Base-by-base conservation (phyloP, 2,329 filamentous ascomycete genomes). In the Thyridium curvatum region DNA sequence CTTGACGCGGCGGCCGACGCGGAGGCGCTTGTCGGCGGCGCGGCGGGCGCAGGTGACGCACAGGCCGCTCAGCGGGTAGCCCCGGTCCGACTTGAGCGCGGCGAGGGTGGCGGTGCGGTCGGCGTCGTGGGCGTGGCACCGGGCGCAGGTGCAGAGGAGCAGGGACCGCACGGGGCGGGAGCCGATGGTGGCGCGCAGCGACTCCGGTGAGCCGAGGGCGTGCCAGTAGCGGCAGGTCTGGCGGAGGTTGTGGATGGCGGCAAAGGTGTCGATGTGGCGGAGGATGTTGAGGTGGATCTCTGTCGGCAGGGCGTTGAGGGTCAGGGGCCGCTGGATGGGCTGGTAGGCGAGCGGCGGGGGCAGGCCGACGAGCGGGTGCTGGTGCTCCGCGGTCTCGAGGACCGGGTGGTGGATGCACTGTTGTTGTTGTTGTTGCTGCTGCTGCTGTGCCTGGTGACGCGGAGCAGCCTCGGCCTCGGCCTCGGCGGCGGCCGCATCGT, bases 271-370 rank as follows among this genome's bases (percentile, higher is more conserved):
- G 37, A 69, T 61, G 16, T 61, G 47, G 16, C 50, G 45, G n/a
- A 69, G 47, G 31, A 70, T 57, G 46, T 61, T 50, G 32, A 68
- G 50, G 38, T 68, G 63, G 6, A 71, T 46, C 48, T 71, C 68
- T 8, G 52, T 51, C 4, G 68, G 66, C 0, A 71, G 54, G 18
- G 51, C 52, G 29, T 65, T 47, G 4, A 70, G 44, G 6, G 28
- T 38, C 7, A 42, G 33, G 8, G 40, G 40, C 17, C 18, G 29
- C 4, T 18, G 35, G 7, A 30, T 18, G 8, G 31, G 39, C 3
- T 12, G 29, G 40, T 13, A 29, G 28, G 21, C 18, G 30, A n/a
- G 14, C 18, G 18, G 14, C 18, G 18, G 29, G 30, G 9, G 16
- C 7, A 29, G n/a, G 21, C 6, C 21, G 21, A 10, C 10, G 21